phyloP scores from a whole-genome alignment of 164 flowering plant species.

The Vitis rotundifolia region DNA sequence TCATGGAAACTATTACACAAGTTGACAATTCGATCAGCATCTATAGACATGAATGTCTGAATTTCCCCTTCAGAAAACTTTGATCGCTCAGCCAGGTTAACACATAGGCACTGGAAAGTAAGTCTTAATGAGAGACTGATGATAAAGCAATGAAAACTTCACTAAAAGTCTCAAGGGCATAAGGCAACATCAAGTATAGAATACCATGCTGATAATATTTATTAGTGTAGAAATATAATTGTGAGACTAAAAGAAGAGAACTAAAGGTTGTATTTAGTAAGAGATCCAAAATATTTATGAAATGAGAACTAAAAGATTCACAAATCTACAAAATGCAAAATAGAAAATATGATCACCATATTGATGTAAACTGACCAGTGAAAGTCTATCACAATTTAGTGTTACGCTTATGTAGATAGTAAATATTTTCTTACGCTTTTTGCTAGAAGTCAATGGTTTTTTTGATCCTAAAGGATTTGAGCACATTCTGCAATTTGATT shows the following conservation, averaged over 20 bases:
- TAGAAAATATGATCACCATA: too few species aligned
- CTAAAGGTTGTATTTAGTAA: too few species aligned
- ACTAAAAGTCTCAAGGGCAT: background rate
- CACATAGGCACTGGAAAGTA: slow-evolving; percentile 59
- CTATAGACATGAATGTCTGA: slow-evolving; percentile 97
- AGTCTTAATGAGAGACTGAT: background rate
- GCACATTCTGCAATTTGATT: too few species aligned
- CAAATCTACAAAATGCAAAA: background rate
- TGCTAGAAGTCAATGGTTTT: too few species aligned
- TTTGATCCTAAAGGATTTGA: too few species aligned
- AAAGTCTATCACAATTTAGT: too few species aligned
- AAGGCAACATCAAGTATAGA: background rate
- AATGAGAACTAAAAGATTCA: background rate
- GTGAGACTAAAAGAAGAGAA: too few species aligned
- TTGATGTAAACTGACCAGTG: too few species aligned
- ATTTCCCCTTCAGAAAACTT: slow-evolving; percentile 93
- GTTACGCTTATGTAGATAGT: too few species aligned
- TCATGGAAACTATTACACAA: slow-evolving; percentile 93
- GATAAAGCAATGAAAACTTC: background rate
- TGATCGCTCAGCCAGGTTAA: slow-evolving; percentile 71
- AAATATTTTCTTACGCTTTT: too few species aligned
- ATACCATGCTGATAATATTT: background rate
- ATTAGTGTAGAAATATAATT: background rate
- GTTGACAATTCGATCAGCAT: slow-evolving; percentile 92
- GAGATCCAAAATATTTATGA: too few species aligned